These are phyloP conservation scores for Diaporthe longicolla DNA, from an alignment of 2,329 filamentous ascomycete genomes.

Conservation along the genomic window DNA sequence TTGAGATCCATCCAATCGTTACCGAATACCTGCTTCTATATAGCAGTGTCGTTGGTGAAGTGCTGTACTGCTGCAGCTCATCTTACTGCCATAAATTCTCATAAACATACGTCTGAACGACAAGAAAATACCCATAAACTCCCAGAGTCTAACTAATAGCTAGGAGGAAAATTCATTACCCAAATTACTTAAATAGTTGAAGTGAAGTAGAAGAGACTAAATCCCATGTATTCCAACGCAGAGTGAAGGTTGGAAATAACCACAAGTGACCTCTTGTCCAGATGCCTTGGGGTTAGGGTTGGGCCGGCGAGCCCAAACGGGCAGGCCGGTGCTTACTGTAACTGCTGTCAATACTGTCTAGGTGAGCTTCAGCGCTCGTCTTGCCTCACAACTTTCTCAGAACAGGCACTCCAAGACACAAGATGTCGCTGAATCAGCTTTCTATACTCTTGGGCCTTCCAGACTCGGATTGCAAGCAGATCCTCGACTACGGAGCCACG, in stretches of 20 bases:
- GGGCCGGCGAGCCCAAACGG: not conserved
- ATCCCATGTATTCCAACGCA: not conserved
- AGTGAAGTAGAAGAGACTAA: not conserved
- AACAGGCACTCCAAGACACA: not conserved
- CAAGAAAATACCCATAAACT: no score
- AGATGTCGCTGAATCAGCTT: conserved; percentile 76
- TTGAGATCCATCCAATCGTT: not conserved
- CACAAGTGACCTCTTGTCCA: not conserved
- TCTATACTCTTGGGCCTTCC: conserved; percentile 87
- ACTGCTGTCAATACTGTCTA: no score
- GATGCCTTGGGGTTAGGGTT: conserved; percentile 1
- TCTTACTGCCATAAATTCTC: no score
- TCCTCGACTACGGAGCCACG: conserved; percentile 84
- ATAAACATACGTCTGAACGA: no score
- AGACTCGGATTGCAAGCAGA: conserved; percentile 84
- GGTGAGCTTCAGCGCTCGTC: not conserved
- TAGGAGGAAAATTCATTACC: not conserved
- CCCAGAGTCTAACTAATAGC: no score
- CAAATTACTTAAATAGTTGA: not conserved
- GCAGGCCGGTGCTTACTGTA: conserved; percentile 3
- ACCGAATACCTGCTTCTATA: no score
- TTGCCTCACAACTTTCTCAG: not conserved
- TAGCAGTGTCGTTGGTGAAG: no score
- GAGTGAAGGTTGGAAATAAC: not conserved
- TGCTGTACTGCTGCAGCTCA: no score